A percentile compares a stretch with the other conserved stretches of the same genome.
Evolutionary conservation across 2,329 filamentous ascomycete genomes (phyloP).

Genomic region (Cadophora luteo-olivacea): DNA sequence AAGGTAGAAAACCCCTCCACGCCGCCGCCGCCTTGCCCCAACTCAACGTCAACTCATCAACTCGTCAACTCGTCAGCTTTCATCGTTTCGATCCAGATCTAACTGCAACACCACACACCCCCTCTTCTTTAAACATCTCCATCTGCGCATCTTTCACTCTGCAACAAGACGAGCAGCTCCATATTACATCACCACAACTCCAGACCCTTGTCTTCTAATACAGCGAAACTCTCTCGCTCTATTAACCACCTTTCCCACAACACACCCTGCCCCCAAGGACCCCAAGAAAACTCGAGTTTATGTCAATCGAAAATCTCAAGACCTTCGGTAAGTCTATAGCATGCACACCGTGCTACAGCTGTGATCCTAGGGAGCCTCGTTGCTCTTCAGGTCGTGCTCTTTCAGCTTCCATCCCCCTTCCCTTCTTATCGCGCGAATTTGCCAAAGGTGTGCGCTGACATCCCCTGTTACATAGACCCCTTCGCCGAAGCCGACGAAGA

Average conservation of each 20-base stretch:
- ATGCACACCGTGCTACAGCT: background rate
- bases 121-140: constrained; percentile 23
- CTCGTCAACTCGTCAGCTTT: background rate
- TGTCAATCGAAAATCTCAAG: constrained; percentile 99
- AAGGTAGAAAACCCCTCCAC: background rate
- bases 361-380: background rate
- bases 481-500: constrained; percentile 99
- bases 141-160: background rate
- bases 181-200: background rate
- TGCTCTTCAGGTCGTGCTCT: background rate
- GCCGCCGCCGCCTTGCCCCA: background rate
- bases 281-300: constrained; percentile 82
- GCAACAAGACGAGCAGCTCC: constrained; percentile 5
- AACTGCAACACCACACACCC: constrained; percentile 10
- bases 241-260: constrained; percentile 30
- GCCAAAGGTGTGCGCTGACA: constrained; percentile 31
- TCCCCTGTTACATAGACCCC: constrained; percentile 72
- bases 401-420: background rate
- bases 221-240: constrained; percentile 36
- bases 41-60: background rate
- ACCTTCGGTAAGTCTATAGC: constrained; percentile 74
- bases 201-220: constrained; percentile 26
- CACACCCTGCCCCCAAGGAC: constrained; percentile 41
- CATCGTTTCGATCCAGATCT: constrained; percentile 5
- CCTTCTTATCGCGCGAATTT: constrained; percentile 28